Evolutionary conservation across 768 basidiomycete species (phyloP).

Genomic region (Hericium erinaceus): DNA sequence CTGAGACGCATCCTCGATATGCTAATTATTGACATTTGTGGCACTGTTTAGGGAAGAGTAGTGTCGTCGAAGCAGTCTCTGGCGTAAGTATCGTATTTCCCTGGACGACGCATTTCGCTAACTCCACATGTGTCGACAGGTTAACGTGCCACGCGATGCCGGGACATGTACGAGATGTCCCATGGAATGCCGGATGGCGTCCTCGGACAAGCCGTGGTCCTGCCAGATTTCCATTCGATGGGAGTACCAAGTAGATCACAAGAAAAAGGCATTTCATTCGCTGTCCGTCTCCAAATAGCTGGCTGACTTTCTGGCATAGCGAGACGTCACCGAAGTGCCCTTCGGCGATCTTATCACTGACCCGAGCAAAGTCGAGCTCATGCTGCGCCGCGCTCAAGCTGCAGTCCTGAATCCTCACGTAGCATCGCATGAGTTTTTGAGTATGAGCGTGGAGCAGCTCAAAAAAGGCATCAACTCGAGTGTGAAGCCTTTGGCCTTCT

Average conservation of each 20-base stretch:
- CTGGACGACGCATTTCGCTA: neutral
- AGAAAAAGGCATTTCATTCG: neutral
- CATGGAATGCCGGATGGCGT: slow-evolving; percentile 5
- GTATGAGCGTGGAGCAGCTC: neutral
- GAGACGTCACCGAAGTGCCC: slow-evolving; percentile 17
- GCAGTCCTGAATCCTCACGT: slow-evolving; percentile 43
- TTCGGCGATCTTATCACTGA: slow-evolving; percentile 38
- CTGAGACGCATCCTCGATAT: neutral
- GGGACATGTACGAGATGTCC: slow-evolving; percentile 29
- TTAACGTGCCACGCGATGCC: slow-evolving; percentile 35
- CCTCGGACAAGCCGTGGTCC: slow-evolving; percentile 11
- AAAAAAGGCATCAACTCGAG: neutral
- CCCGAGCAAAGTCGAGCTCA: slow-evolving; percentile 37
- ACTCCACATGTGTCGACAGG: slow-evolving; percentile 15
- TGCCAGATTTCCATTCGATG: slow-evolving; percentile 35
- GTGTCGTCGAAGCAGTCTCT: neutral
- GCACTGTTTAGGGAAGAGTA: slow-evolving; percentile 1
- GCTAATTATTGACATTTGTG: neutral
- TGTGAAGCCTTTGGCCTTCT: slow-evolving; percentile 12
- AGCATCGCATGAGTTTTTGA: slow-evolving; percentile 16
- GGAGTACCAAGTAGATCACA: slow-evolving; percentile 28
- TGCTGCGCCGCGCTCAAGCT: slow-evolving; percentile 51
- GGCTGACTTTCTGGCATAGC: slow-evolving; percentile 27
- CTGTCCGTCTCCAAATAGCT: neutral
- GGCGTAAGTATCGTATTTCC: too few relatives aligned